Base-by-base conservation (phyloP, 164 flowering plant species). In the Sextonia rubra region DNA sequence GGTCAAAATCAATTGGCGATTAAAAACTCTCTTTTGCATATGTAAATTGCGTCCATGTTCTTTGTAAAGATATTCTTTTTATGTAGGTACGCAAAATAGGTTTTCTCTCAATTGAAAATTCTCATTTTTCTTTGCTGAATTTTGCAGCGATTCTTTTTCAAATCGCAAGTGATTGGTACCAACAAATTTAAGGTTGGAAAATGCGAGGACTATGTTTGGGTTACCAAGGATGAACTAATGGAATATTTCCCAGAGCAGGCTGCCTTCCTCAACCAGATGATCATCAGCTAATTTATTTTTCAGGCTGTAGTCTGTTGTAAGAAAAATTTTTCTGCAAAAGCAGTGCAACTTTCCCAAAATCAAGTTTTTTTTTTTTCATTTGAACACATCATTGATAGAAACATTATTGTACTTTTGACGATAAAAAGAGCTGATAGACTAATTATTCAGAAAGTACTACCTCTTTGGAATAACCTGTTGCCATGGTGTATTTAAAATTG, bases 131-230 rank as follows among this genome's bases (percentile, higher is more conserved):
- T 74, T 24, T 52, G 2, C n/a, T 52, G 58, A 52, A 52, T 15
- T 52, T 77, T 14, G 17, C 91, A 95, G 99, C 77, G 84, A 70
- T 93, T 95, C 87, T 90, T 95, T 82, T 95, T 95, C 85, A 95
- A 93, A 79, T 91, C 97, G 22, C 98, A 93, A 90, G 94, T 91
- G 24, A 85, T 93, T 80, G 92, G 89, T 26, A 74, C 87, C 29
- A 86, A 83, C 86, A 90, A 85, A 73, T 87, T 79, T 47, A 74
- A 81, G 25, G 78, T 95, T 27, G 74, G 77, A 8, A 86, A 83
- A 77, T 90, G 99, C 61, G 86, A 93, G 75, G 98, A 95, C 80
- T 79, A 83, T 79, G 89, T 90, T 12, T 95, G 99, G 99, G 98
- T 91, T 74, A 95, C 98, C 65, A 95, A 91, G 82, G 93, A 91